A percentile compares a stretch with the other conserved stretches of the same genome.
Conservation (phyloP, 148 eudicot genomes). For the Persicaria tinctoria region DNA sequence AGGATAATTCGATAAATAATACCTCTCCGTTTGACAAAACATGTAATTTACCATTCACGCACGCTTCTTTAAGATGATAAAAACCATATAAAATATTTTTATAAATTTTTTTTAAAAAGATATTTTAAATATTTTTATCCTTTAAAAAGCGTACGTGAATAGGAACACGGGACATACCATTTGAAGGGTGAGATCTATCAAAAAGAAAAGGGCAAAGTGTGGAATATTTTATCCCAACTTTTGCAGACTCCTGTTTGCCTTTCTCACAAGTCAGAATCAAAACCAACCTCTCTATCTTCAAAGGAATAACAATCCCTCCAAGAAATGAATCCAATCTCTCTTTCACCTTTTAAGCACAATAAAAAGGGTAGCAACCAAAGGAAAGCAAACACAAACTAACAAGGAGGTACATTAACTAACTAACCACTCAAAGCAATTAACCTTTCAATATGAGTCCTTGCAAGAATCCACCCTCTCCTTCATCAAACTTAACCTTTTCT, state of each 20-base stretch:
- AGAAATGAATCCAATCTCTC: constrained; percentile 14
- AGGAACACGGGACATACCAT: too few relatives aligned
- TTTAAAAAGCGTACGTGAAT: too few relatives aligned
- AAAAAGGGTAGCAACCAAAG: too few relatives aligned
- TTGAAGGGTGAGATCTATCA: not conserved
- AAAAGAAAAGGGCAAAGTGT: not conserved
- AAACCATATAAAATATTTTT: too few relatives aligned
- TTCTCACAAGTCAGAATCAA: constrained; percentile 11
- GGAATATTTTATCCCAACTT: constrained; percentile 1
- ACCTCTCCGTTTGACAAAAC: too few relatives aligned
- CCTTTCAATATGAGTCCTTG: not conserved
- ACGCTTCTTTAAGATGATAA: too few relatives aligned
- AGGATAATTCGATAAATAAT: too few relatives aligned
- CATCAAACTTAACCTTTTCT: constrained; percentile 2
- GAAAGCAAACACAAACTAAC: not conserved
- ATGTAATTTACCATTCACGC: too few relatives aligned
- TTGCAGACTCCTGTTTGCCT: constrained; percentile 4
- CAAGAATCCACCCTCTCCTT: not conserved
- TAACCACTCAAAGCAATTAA: not conserved
- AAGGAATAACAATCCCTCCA: constrained; percentile 15
- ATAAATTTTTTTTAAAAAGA: too few relatives aligned
- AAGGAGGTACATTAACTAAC: not conserved
- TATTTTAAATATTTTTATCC: too few relatives aligned
- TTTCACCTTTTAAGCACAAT: not conserved
- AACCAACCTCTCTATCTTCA: constrained; percentile 4